Conservation (phyloP, 176 grass and related monocot species). For the Miscanthus lutarioriparius region DNA sequence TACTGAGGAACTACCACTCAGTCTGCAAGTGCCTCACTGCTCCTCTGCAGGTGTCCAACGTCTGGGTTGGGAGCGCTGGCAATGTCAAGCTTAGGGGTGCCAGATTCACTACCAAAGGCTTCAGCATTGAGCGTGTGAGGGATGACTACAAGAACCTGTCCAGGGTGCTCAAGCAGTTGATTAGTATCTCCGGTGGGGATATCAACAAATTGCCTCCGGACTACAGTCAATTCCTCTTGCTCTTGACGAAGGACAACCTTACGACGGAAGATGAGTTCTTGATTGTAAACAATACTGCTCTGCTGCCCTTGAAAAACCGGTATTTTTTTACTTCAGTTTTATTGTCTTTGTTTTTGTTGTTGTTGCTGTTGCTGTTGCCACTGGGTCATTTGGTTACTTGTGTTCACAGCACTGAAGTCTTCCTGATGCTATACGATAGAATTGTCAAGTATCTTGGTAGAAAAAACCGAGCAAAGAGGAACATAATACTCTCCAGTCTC, state of each 20-base stretch:
- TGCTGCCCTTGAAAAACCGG: slow-evolving; percentile 22
- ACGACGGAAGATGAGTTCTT: neutral
- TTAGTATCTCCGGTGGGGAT: neutral
- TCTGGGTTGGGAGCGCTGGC: neutral
- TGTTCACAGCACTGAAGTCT: neutral
- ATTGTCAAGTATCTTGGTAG: neutral
- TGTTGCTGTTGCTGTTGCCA: neutral
- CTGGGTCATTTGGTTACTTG: neutral
- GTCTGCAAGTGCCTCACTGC: neutral
- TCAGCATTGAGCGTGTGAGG: neutral
- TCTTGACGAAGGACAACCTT: neutral
- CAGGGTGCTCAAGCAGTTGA: neutral
- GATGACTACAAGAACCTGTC: slow-evolving; percentile 10
- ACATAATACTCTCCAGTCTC: neutral
- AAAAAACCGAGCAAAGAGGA: neutral
- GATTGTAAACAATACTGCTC: neutral
- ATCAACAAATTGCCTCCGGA: neutral
- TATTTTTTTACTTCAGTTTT: neutral
- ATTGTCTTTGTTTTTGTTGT: neutral
- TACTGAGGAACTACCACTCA: neutral
- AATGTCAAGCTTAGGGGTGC: neutral
- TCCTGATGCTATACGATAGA: neutral
- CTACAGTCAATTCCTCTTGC: neutral
- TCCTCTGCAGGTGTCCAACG: slow-evolving; percentile 10
- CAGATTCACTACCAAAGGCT: neutral